Conservation (phyloP, 768 basidiomycete species). For the Clavaria fumosa region DNA sequence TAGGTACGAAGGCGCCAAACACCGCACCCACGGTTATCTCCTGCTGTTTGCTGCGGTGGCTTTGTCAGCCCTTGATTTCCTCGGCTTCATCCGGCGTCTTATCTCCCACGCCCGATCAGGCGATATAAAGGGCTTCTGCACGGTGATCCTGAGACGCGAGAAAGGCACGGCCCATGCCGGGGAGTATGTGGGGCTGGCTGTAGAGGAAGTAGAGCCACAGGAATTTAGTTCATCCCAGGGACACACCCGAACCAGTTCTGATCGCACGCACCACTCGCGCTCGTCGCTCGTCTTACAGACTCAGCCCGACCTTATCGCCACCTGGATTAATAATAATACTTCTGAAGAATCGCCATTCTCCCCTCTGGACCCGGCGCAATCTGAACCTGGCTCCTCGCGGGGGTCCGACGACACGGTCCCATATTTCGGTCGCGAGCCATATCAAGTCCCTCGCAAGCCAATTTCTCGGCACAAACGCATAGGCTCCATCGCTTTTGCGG, state of each 20-base stretch:
- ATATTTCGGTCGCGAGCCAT: conserved; percentile 19
- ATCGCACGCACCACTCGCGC: conserved; percentile 23
- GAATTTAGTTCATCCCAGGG: no score
- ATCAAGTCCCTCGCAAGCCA: conserved; percentile 9
- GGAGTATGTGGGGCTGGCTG: conserved; percentile 46
- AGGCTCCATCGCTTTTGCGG: conserved; percentile 33
- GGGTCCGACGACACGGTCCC: conserved; percentile 47
- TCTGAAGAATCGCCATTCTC: no score
- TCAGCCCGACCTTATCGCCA: no score
- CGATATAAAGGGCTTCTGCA: conserved; percentile 39
- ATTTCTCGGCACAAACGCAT: conserved; percentile 23
- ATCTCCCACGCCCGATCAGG: conserved; percentile 29
- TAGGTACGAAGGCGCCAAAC: conserved; percentile 57
- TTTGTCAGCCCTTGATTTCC: conserved; percentile 35
- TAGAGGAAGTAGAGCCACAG: conserved; percentile 39
- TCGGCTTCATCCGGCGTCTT: conserved; percentile 34
- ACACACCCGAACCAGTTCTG: conserved; percentile 1
- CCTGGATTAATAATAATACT: no score
- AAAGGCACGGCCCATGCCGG: no score
- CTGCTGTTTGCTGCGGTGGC: conserved; percentile 23
- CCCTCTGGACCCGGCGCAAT: conserved; percentile 36
- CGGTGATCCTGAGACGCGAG: conserved; percentile 37
- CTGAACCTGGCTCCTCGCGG: conserved; percentile 34
- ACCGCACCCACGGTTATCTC: conserved; percentile 47
- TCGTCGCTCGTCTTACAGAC: no score